These are phyloP conservation scores for Lizonia empirigonia DNA, from an alignment of 2,329 filamentous ascomycete species.

Conservation along the genomic window DNA sequence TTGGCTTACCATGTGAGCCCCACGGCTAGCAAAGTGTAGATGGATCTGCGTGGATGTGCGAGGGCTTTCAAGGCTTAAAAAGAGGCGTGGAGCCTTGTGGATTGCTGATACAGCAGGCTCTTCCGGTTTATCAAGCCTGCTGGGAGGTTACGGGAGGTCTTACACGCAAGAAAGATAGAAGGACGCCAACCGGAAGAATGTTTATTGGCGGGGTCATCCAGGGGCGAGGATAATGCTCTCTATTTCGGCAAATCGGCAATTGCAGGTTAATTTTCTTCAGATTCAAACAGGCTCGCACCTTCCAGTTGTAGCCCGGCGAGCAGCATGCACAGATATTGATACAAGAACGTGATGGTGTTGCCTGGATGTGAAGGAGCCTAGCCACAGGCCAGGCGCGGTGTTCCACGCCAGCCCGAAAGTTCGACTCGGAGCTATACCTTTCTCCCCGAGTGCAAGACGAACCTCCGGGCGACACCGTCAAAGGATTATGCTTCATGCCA, in stretches of 20 bases:
- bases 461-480: not conserved
- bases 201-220: not conserved
- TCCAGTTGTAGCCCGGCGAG: not conserved
- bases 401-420: not conserved
- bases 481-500: too few species aligned
- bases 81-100: not conserved
- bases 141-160: too few species aligned
- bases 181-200: not conserved
- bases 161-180: not conserved
- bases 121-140: too few species aligned
- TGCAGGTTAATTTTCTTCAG: not conserved
- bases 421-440: not conserved
- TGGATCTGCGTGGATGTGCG: not conserved
- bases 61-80: not conserved
- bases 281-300: not conserved
- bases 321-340: too few species aligned
- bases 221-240: not conserved
- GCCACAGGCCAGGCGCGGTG: not conserved
- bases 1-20: slow-evolving; percentile 6
- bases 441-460: slow-evolving; percentile 1
- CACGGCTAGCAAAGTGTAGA: not conserved
- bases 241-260: not conserved
- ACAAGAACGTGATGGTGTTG: not conserved
- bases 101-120: not conserved
- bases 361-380: not conserved